These are phyloP conservation scores for Trichosporon coremiiforme DNA, from an alignment of 1,284 basidiomycete species.

Conservation along the genomic window DNA sequence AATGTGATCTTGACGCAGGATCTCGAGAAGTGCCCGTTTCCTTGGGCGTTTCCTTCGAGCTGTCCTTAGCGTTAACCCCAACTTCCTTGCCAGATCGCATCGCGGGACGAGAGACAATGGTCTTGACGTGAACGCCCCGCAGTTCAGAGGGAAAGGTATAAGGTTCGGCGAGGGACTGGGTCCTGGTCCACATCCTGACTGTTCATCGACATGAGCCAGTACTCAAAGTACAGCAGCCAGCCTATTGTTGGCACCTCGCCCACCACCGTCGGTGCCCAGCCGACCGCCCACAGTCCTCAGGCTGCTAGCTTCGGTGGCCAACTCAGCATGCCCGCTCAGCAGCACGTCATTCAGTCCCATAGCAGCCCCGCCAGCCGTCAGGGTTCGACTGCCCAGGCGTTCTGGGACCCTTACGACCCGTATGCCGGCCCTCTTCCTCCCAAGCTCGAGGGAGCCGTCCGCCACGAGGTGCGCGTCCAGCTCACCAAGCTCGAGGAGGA, in stretches of 20 bases:
- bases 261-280: neutral
- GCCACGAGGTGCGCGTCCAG: conserved; percentile 9
- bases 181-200: too few relatives aligned
- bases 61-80: too few relatives aligned
- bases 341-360: neutral
- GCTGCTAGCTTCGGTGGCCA: neutral
- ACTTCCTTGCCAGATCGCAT: too few relatives aligned
- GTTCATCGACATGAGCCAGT: neutral
- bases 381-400: neutral
- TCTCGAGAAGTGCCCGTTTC: too few relatives aligned
- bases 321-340: neutral
- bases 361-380: neutral
- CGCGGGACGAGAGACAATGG: too few relatives aligned
- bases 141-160: too few relatives aligned
- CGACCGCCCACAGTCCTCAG: neutral
- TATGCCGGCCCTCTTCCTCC: neutral
- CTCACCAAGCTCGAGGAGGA: conserved; percentile 1
- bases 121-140: too few relatives aligned
- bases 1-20: too few relatives aligned
- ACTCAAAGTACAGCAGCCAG: neutral
- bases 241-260: neutral
- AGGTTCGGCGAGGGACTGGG: too few relatives aligned
- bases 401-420: conserved; percentile 12
- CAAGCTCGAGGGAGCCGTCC: conserved; percentile 1
- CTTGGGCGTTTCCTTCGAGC: too few relatives aligned